phyloP scores from a whole-genome alignment of 148 eudicot genomes.

The Nyssa sinensis region DNA sequence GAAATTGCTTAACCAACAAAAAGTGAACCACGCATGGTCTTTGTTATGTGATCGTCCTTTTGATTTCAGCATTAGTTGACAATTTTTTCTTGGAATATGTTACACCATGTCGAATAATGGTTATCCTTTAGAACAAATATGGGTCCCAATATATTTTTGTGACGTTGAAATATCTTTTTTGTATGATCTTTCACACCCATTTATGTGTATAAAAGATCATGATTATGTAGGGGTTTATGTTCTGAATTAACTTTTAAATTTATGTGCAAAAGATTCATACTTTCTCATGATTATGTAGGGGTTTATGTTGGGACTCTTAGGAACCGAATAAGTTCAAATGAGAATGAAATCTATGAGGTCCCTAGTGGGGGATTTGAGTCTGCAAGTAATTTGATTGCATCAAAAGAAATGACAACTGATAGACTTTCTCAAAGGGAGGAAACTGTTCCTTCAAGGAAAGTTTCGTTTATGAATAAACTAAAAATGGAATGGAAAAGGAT shows the following conservation, averaged over 20 bases:
- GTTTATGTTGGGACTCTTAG: slow-evolving; percentile 33
- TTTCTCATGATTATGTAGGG: too few species aligned
- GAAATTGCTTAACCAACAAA: slow-evolving; percentile 26
- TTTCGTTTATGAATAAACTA: neutral
- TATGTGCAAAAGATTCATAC: too few species aligned
- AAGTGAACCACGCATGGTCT: slow-evolving; percentile 12
- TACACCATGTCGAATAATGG: too few species aligned
- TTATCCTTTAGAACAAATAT: too few species aligned
- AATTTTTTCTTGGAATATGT: too few species aligned
- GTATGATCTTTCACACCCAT: too few species aligned
- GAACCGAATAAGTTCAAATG: slow-evolving; percentile 30
- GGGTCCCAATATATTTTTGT: too few species aligned
- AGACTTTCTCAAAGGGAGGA: slow-evolving; percentile 30
- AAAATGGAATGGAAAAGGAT: slow-evolving; percentile 40
- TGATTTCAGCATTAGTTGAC: too few species aligned
- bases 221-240: too few species aligned
- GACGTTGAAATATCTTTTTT: too few species aligned
- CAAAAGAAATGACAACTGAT: slow-evolving; percentile 33
- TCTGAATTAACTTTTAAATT: too few species aligned
- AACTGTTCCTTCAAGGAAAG: slow-evolving; percentile 17
- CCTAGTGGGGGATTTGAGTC: slow-evolving; percentile 17
- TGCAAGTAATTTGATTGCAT: slow-evolving; percentile 25
- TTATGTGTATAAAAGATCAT: too few species aligned
- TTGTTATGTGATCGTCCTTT: neutral
- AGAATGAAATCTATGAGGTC: slow-evolving; percentile 33